phyloP scores from a whole-genome alignment of 352 stramenopile genomes.

The Globisporangium ultimum region DNA sequence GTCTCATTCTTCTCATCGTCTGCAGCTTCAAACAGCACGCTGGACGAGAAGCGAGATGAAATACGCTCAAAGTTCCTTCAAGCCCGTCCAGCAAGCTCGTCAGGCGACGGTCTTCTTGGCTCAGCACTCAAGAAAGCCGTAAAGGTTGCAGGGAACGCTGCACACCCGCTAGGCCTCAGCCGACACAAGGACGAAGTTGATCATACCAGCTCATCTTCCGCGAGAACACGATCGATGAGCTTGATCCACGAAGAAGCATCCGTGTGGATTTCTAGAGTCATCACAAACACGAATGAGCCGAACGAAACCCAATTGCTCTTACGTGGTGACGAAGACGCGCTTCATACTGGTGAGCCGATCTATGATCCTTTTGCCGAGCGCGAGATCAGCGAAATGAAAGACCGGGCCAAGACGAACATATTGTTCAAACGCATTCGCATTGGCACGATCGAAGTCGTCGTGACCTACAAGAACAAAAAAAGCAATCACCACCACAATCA shows the following conservation, averaged over 20 bases:
- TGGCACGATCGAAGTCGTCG: conserved; percentile 66
- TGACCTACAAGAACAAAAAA: conserved; percentile 85
- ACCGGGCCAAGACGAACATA: conserved; percentile 48
- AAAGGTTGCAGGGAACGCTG: conserved; percentile 61
- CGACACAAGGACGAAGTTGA: conserved; percentile 20
- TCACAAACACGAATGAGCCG: conserved; percentile 13
- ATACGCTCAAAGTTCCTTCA: conserved; percentile 66
- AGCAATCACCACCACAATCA: conserved; percentile 16
- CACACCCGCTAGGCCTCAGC: conserved; percentile 46
- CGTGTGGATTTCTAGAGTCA: conserved; percentile 33
- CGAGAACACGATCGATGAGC: conserved; percentile 10
- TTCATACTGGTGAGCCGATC: neutral
- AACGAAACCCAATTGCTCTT: conserved; percentile 27
- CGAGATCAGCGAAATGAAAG: conserved; percentile 37
- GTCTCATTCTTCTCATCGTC: conserved; percentile 50
- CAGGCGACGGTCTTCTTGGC: conserved; percentile 34
- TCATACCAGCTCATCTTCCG: neutral
- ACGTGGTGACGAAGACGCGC: neutral
- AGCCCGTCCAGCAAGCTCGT: conserved; percentile 16
- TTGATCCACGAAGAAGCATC: conserved; percentile 38
- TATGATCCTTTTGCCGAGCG: conserved; percentile 10
- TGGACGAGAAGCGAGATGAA: conserved; percentile 56
- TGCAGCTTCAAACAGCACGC: conserved; percentile 16
- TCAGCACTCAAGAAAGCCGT: conserved; percentile 56
- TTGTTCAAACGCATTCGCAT: conserved; percentile 82